Evolutionary conservation across 169 alveolate species (phyloP), one percentile per base, ranked within the genome.

Genomic region (Neospora caninum): DNA sequence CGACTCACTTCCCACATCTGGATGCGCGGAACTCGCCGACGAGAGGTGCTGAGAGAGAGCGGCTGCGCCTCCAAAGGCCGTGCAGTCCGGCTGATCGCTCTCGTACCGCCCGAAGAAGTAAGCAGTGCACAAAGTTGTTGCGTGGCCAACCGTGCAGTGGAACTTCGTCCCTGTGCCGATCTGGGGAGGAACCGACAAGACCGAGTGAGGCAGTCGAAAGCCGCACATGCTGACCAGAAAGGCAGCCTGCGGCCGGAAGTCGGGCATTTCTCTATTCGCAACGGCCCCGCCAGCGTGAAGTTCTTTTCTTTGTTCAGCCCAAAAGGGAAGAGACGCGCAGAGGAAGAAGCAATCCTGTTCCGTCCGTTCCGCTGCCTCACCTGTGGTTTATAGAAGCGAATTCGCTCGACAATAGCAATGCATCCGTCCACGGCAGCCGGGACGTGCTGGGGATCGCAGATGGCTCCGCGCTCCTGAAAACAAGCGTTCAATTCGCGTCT

Each of bases 91-190:
- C 84, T 73, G 84, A 22, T 73, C 84, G 43, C 45, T 36, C 25
- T 18, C 25, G n/a, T 20, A 73, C 16, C 2, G 16, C 42, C 80
- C 87, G 64, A 93, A 93, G 88, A 93, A 93, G 87, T 54, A 67
- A 34, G 54, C 92, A 0, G 93, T 42, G 70, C 83, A 49, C 87
- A 93, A 53, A 42, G 25, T 39, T 80, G 95, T 93, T 20, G 84
- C 9, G 93, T 93, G 95, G 27, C 95, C 95, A 27, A 93, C 38
- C 27, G 95, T 93, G 88, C 92, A 82, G 83, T 93, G 95, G 42
- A 93, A 93, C 6, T 43, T 38, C 34, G n/a, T 38, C 29, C 82
- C 82, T 13, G 80, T 22, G 36, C 16, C 39, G 36, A 93, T 53
- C 95, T 92, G 95, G 1, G 41, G 45, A 91, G 9, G 6, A 16